Evolutionary conservation across 192 early-diverging fungal genomes (phyloP).

Genomic region (Backusella macrospora): DNA sequence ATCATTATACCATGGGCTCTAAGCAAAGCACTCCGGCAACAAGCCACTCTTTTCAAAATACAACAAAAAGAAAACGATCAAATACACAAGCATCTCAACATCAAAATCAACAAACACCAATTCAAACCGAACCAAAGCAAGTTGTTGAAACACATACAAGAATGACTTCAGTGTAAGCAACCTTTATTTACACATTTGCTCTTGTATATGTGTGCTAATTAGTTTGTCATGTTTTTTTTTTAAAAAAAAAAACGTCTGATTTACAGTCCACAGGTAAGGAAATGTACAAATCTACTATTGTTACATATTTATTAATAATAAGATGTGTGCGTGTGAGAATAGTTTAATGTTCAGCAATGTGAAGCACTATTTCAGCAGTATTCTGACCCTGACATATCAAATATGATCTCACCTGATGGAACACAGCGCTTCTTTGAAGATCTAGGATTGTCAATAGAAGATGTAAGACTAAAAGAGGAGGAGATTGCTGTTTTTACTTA

Average conservation of each 20-base stretch:
- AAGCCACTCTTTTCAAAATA: neutral
- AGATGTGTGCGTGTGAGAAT: neutral
- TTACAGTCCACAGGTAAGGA: constrained; percentile 23
- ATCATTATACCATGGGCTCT: constrained; percentile 31
- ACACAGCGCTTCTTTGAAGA: constrained; percentile 35
- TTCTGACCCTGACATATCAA: constrained; percentile 24
- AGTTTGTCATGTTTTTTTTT: neutral
- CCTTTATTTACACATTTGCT: neutral
- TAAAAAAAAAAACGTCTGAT: neutral
- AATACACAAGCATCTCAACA: constrained; percentile 16
- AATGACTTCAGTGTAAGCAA: neutral
- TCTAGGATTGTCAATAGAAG: constrained; percentile 33
- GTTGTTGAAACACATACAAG: neutral
- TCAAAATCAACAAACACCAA: neutral
- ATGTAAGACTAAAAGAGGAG: constrained; percentile 21
- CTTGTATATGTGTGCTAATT: neutral
- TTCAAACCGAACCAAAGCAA: neutral
- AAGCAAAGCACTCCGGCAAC: constrained; percentile 30
- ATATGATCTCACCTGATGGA: constrained; percentile 36
- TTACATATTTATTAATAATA: constrained; percentile 1
- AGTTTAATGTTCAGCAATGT: constrained; percentile 32
- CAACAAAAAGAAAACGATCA: constrained; percentile 26
- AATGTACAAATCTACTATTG: no score
- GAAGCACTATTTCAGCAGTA: constrained; percentile 34
- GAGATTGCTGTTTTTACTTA: neutral